Evolutionary conservation across 2,329 filamentous ascomycete species (phyloP).

Genomic region (Leptodontidium sp.): DNA sequence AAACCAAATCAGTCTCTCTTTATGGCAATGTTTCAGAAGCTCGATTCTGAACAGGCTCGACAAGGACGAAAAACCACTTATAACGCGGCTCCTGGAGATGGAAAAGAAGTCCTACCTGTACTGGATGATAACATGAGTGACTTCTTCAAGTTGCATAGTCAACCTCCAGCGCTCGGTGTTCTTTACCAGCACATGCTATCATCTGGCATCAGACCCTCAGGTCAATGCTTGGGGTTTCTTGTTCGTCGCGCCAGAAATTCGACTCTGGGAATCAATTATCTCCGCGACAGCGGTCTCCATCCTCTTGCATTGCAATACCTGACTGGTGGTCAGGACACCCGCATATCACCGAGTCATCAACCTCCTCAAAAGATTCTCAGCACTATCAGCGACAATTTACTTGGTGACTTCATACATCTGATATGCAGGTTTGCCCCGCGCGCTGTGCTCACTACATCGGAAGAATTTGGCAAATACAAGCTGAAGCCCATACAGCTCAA

Average conservation of each 20-base stretch:
- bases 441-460: conserved; percentile 11
- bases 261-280: conserved; percentile 57
- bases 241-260: conserved; percentile 60
- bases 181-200: conserved; percentile 67
- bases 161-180: conserved; percentile 64
- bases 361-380: conserved; percentile 32
- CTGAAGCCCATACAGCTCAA: background rate
- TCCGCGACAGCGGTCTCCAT: conserved; percentile 53
- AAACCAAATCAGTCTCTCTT: conserved; percentile 58
- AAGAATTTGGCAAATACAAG: background rate
- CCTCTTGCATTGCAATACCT: conserved; percentile 34
- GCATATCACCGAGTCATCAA: conserved; percentile 9
- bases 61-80: conserved; percentile 32
- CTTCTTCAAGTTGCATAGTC: conserved; percentile 69
- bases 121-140: conserved; percentile 66
- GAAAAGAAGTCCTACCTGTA: conserved; percentile 61
- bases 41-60: conserved; percentile 51
- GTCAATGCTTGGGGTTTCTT: conserved; percentile 62
- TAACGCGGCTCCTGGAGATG: conserved; percentile 64
- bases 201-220: conserved; percentile 57
- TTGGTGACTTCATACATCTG: conserved; percentile 61
- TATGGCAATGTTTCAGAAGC: conserved; percentile 67
- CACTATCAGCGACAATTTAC: conserved; percentile 45
- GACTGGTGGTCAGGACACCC: conserved; percentile 25
- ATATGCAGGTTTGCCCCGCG: conserved; percentile 50